phyloP scores from a whole-genome alignment of 75 land plant genomes.

The Cunninghamia lanceolata region DNA sequence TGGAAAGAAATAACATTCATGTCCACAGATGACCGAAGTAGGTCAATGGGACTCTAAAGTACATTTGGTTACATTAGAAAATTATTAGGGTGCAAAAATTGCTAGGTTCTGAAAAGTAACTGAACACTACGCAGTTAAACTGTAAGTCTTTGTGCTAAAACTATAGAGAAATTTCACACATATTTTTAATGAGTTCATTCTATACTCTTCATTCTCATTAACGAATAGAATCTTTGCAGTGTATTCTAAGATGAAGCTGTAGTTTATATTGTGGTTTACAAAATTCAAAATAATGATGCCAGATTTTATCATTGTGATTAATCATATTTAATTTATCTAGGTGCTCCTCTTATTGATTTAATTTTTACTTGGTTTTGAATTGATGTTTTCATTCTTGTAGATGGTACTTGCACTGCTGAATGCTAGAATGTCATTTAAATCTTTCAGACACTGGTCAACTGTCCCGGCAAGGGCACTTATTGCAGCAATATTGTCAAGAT shows the following conservation, averaged over 20 bases:
- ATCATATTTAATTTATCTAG: background rate
- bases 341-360: background rate
- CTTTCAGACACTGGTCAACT: conserved; percentile 70
- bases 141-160: background rate
- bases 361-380: background rate
- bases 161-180: background rate
- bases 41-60: background rate
- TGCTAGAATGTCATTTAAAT: conserved; percentile 80
- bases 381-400: conserved; percentile 28
- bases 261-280: background rate
- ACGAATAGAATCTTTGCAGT: background rate
- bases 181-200: background rate
- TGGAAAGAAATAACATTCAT: too few species aligned
- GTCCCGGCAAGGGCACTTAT: conserved; percentile 52
- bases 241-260: background rate
- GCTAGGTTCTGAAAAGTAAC: background rate
- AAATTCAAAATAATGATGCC: background rate
- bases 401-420: conserved; percentile 80
- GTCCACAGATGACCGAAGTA: background rate
- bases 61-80: background rate
- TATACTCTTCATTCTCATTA: background rate
- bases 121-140: background rate
- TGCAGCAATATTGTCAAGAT: conserved; percentile 65
- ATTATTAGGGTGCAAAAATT: background rate
- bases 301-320: background rate